phyloP scores from a whole-genome alignment of 768 basidiomycete species.

The Clitopilus passeckerianus region DNA sequence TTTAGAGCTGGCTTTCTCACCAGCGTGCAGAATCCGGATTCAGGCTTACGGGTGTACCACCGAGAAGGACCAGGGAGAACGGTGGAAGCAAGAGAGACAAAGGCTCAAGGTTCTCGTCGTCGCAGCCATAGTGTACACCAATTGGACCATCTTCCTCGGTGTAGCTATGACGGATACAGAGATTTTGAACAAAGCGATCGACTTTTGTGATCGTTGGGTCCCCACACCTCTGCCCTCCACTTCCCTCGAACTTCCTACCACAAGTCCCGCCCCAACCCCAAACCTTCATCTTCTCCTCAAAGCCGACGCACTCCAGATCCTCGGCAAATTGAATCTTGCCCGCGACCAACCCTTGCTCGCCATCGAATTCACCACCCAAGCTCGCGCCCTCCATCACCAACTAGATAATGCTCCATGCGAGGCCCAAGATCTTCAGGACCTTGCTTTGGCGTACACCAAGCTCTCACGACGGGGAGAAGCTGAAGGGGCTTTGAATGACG shows the following conservation, averaged over 20 bases:
- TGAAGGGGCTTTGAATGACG: background rate
- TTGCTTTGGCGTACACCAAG: background rate
- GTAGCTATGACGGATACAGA: background rate
- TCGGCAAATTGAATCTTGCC: background rate
- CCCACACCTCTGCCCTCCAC: background rate
- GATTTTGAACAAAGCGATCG: background rate
- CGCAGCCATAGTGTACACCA: background rate
- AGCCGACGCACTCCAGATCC: background rate
- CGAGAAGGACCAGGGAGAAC: too few relatives aligned
- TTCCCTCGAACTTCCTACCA: background rate
- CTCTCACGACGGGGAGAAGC: background rate
- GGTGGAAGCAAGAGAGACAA: too few relatives aligned
- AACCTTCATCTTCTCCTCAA: background rate
- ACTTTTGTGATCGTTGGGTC: background rate
- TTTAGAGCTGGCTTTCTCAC: background rate
- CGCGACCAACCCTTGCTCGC: background rate
- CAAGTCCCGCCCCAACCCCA: background rate
- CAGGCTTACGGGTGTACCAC: background rate
- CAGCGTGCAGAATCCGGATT: background rate
- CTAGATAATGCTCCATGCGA: background rate
- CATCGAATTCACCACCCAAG: background rate
- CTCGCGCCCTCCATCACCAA: background rate
- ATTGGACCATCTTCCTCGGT: background rate
- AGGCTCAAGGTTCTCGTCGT: background rate
- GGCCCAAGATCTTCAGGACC: background rate